Evolutionary conservation across 2,329 filamentous ascomycete genomes (phyloP), one percentile per base, ranked within the genome.

Genomic region (Colletotrichum spaethianum): DNA sequence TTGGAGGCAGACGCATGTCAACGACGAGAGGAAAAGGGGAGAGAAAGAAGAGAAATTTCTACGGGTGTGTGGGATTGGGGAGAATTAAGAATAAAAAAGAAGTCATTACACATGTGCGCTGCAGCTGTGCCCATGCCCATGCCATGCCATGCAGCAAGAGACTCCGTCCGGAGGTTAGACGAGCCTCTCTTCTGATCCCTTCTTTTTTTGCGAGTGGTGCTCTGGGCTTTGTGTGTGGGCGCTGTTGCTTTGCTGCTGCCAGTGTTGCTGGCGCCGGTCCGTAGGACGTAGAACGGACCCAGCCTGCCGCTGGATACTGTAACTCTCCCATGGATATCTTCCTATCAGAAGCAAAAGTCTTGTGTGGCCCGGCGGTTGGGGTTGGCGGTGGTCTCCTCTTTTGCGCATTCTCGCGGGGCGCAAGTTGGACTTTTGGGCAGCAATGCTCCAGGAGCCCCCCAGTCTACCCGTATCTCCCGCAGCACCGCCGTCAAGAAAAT

Each of bases 391-490:
- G 42, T 59, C 53, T 60, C 69, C 69, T 72, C 65, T 69, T 53
- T 63, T 63, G 52, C 69, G 59, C 69, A 72, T 66, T 62, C 61
- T 73, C 70, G 70, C 72, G 74, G 74, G 64, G 67, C 63, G 59
- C 57, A 44, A 57, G 70, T 20, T 57, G 40, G 63, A 60, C 59
- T 72, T 72, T 75, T 75, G 74, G 74, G 74, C 74, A 75, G 69
- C 74, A 75, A 75, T 74, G 72, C 74, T 75, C 72, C 52, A 61
- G 62, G 44, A 46, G 36, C 23, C 48, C 70, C 70, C 67, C n/a
- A 53, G 69, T 72, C 65, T 60, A 60, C 28, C 59, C 65, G 44
- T 64, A 57, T 63, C 50, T 63, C 50, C 59, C 64, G 63, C 55
- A 66, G 63, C 63, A n/a, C 33, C 50, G 50, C 44, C 33, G 60